Evolutionary conservation across 1,284 basidiomycete species (phyloP), one percentile per base, ranked within the genome.

Genomic region (Uromyces viciae-fabae): DNA sequence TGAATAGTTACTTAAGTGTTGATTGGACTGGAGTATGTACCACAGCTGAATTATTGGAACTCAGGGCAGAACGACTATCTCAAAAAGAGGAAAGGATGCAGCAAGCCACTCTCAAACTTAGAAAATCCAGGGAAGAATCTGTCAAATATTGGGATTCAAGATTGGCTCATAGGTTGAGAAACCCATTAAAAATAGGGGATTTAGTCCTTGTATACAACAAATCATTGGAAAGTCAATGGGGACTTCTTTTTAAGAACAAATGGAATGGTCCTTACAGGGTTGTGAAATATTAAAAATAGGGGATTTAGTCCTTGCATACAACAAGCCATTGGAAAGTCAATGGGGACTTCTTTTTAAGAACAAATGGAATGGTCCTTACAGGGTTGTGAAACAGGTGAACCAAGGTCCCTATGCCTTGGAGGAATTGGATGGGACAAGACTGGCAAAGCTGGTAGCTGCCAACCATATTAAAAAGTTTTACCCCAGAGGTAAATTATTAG

Each of bases 271-370:
- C 72, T 33, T 74, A 74, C 38, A 54, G 43, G 28, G n/a, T 74
- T 56, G 38, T 36, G 22, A 54, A 75, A 60, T 54, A 75, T 38
- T 5, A n/a, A 2, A 46, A 52, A 3, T n/a, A 43, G 56, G 15
- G 49, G 3, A 19, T 54, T 11, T 58, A 75, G 54, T 75, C 3
- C 60, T 58, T 38, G 73, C 38, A 19, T 60, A 75, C 31, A 75
- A 75, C n/a, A 75, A 60, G 60, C 19, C 43, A 36, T 40, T 75
- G 22, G 73, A 56, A 25, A 75, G 3, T 36, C 73, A 75, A 60
- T 75, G 73, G 73, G 73, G 73, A 58, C 56, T 58, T n/a, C 56
- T 75, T 3, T 75, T 75, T 54, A 54, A 52, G n/a, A 25, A 74
- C 56, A 74, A 49, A 36, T 74, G 72, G 72, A 74, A 74, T 31